A percentile compares a stretch with the other conserved stretches of the same genome.
These are phyloP conservation scores for Wallacemonas sp. DNA, from an alignment of 208 protist genomes.

Conservation along the genomic window DNA sequence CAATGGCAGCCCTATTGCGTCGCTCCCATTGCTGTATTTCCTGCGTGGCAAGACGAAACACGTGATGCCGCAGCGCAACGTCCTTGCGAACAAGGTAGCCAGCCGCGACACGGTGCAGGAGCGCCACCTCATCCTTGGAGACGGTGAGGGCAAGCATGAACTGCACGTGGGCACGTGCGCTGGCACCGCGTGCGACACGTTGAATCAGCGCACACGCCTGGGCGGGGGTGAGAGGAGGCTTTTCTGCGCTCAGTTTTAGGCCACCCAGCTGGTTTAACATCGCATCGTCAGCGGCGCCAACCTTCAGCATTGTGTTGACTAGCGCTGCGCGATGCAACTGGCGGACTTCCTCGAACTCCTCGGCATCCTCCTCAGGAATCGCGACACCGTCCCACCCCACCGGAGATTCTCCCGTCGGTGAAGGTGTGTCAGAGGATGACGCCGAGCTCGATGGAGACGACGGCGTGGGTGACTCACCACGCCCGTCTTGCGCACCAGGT, in stretches of 20 bases:
- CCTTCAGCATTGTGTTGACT: neutral
- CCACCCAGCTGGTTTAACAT: constrained; percentile 4
- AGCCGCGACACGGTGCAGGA: constrained; percentile 41
- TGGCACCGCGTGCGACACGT: constrained; percentile 40
- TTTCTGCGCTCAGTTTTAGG: constrained; percentile 1
- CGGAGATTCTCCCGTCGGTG: neutral
- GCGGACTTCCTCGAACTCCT: neutral
- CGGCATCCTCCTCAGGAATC: neutral
- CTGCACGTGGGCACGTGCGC: constrained; percentile 28
- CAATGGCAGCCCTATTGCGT: constrained; percentile 31
- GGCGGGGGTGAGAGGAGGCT: neutral
- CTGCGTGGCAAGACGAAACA: constrained; percentile 13
- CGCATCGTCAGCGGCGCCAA: neutral
- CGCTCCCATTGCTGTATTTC: constrained; percentile 39
- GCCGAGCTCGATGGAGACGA: neutral
- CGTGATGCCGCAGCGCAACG: constrained; percentile 25
- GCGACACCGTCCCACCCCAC: neutral
- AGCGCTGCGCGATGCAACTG: neutral
- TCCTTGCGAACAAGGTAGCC: constrained; percentile 28
- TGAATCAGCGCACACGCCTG: constrained; percentile 31
- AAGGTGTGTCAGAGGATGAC: neutral
- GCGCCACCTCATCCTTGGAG: constrained; percentile 27
- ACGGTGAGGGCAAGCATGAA: constrained; percentile 37
- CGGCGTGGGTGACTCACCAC: no score
- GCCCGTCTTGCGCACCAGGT: no score